These are phyloP conservation scores for Citeromyces hawaiiensis DNA, from an alignment of 1,139 yeast species.

Conservation along the genomic window DNA sequence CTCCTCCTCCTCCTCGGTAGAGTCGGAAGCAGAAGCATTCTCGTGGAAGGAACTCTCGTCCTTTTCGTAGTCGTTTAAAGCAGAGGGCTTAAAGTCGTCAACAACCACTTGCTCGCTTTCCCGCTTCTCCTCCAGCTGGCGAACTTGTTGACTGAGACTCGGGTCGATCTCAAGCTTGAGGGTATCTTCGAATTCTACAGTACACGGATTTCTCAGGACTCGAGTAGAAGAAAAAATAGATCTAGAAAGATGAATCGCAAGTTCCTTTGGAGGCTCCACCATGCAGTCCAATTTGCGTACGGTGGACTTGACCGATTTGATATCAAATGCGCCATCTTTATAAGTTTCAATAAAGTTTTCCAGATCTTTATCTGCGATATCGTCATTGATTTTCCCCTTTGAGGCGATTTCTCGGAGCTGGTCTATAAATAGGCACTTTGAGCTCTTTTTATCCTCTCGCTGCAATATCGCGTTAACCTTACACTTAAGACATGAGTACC, in stretches of 20 bases:
- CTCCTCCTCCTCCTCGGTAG: conserved; percentile 14
- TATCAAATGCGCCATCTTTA: not conserved
- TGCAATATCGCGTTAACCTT: conserved; percentile 30
- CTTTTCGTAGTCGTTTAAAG: conserved; percentile 9
- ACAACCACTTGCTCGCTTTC: conserved; percentile 10
- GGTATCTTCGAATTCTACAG: conserved; percentile 49
- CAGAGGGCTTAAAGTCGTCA: conserved; percentile 18
- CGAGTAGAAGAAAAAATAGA: conserved; percentile 65
- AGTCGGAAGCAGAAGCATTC: conserved; percentile 8
- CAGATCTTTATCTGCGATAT: conserved; percentile 27
- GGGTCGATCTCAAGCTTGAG: conserved; percentile 38
- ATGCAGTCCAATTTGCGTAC: conserved; percentile 55
- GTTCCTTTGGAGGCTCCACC: conserved; percentile 52
- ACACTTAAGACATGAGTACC: conserved; percentile 69
- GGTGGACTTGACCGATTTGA: conserved; percentile 32
- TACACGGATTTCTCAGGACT: conserved; percentile 64
- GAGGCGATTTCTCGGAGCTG: conserved; percentile 12
- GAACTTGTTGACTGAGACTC: conserved; percentile 24
- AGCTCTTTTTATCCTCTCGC: not conserved
- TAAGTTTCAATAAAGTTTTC: conserved; percentile 27
- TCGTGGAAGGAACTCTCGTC: conserved; percentile 9
- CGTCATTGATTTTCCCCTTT: conserved; percentile 35
- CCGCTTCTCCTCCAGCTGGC: conserved; percentile 20
- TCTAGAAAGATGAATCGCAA: conserved; percentile 71
- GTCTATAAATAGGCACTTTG: not conserved